These are phyloP conservation scores for Arthrobotrys iridis DNA, from an alignment of 2,329 filamentous ascomycete species.

Conservation along the genomic window DNA sequence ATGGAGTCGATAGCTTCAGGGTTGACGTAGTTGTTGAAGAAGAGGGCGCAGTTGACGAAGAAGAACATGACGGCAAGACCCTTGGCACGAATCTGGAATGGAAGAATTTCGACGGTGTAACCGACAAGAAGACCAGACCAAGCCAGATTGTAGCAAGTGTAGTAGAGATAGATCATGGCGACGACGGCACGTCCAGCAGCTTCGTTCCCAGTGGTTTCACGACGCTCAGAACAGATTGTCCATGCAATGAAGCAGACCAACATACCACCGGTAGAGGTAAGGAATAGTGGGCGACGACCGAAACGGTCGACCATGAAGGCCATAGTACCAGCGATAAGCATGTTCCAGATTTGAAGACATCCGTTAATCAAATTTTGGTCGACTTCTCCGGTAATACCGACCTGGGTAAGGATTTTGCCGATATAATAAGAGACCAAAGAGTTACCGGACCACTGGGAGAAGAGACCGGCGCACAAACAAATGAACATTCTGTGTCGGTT, in stretches of 20 bases:
- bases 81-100: slow-evolving; percentile 64
- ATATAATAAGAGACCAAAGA: slow-evolving; percentile 64
- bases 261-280: slow-evolving; percentile 62
- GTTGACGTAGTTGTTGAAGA: slow-evolving; percentile 66
- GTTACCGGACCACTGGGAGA: slow-evolving; percentile 70
- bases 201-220: slow-evolving; percentile 56
- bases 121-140: slow-evolving; percentile 63
- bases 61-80: slow-evolving; percentile 64
- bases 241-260: slow-evolving; percentile 61
- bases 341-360: slow-evolving; percentile 59
- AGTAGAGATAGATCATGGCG: slow-evolving; percentile 61
- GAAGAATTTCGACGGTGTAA: slow-evolving; percentile 64
- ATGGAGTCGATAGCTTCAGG: slow-evolving; percentile 63
- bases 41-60: slow-evolving; percentile 64
- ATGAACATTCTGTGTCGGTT: slow-evolving; percentile 69
- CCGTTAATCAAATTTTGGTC: slow-evolving; percentile 64
- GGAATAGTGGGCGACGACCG: slow-evolving; percentile 62
- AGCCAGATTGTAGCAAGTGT: slow-evolving; percentile 61
- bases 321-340: slow-evolving; percentile 57
- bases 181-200: slow-evolving; percentile 58
- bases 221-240: slow-evolving; percentile 62
- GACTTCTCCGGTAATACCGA: slow-evolving; percentile 53
- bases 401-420: slow-evolving; percentile 59
- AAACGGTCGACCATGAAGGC: slow-evolving; percentile 58
- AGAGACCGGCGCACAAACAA: slow-evolving; percentile 67